Percentiles rank a stretch among this genome's conserved stretches.
These are phyloP conservation scores for Pseudocercospora cruenta DNA, from an alignment of 2,329 filamentous ascomycete genomes.

Conservation along the genomic window DNA sequence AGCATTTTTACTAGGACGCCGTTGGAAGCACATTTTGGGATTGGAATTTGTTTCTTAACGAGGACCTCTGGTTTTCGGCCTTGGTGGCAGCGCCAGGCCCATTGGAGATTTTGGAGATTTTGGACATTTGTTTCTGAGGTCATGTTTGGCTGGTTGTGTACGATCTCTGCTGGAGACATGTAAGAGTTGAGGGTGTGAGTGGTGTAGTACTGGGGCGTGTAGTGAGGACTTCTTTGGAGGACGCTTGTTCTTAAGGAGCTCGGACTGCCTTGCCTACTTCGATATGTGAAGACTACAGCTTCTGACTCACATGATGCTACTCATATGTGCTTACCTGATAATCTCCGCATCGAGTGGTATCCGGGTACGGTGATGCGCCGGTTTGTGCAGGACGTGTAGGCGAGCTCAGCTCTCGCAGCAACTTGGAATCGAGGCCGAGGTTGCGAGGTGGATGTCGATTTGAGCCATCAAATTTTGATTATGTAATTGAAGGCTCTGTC, in stretches of 20 bases:
- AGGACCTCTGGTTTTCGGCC: slow-evolving; percentile 33
- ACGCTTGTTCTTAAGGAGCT: neutral
- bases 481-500: too few species aligned
- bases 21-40: slow-evolving; percentile 33
- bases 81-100: slow-evolving; percentile 15
- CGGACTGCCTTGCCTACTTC: neutral
- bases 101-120: neutral
- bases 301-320: neutral
- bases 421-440: neutral
- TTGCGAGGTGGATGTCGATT: neutral
- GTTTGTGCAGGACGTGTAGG: neutral
- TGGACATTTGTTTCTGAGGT: too few species aligned
- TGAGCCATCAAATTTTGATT: neutral
- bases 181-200: neutral
- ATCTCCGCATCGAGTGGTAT: neutral
- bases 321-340: neutral
- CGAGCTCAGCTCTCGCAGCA: neutral
- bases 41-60: slow-evolving; percentile 36
- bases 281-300: neutral
- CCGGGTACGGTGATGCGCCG: neutral
- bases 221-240: neutral
- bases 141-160: neutral
- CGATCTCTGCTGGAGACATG: neutral
- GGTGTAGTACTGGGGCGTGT: too few species aligned
- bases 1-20: slow-evolving; percentile 41